Evolutionary conservation across 441 rosid species (phyloP), one percentile per base, ranked within the genome.

Genomic region (Brassica balearica): DNA sequence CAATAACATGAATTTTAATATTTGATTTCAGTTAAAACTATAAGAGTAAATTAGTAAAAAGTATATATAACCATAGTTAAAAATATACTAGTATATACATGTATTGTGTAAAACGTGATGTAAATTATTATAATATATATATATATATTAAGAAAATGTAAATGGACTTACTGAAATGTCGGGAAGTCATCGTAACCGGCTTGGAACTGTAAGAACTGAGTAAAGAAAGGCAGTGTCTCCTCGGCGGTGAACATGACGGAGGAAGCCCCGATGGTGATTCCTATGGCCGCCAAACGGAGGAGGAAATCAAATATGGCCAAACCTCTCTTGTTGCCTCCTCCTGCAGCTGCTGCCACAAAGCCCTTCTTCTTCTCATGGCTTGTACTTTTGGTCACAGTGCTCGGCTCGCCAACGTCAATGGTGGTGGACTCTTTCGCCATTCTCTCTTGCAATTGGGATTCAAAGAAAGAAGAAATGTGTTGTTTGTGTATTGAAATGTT

Each of bases 201-300:
- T 83, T 90, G 81, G 70, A 93, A 90, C 86, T 90, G 99, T 84
- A 90, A 87, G 90, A 91, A 93, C 81, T 85, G 97, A 71, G 92
- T 93, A 84, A 95, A 91, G 85, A 95, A 91, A 8, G 97, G 97
- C 14, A 92, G 93, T 12, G 89, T 84, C 46, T 93, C 88, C 8
- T 88, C 83, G n/a, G 93, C 92, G 0, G 88, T 87, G 73, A 79
- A 96, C 97, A 91, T 95, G 78, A 88, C 69, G 12, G 87, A 77
- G 4, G 95, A 87, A 1, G 96, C 95, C 1, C 87, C 84, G 2
- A 91, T 80, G 69, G 88, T 68, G 17, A 87, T 43, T 29, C 71
- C 84, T 4, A 93, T 71, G 53, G 93, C 98, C 0, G 80, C 84
- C 38, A 93, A 34, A 73, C 99, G 90, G 25, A 95, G 71, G 59